A percentile compares a stretch with the other conserved stretches of the same genome.
These are phyloP conservation scores for Stagonosporopsis vannaccii DNA, from an alignment of 2,329 filamentous ascomycete genomes.

Conservation along the genomic window DNA sequence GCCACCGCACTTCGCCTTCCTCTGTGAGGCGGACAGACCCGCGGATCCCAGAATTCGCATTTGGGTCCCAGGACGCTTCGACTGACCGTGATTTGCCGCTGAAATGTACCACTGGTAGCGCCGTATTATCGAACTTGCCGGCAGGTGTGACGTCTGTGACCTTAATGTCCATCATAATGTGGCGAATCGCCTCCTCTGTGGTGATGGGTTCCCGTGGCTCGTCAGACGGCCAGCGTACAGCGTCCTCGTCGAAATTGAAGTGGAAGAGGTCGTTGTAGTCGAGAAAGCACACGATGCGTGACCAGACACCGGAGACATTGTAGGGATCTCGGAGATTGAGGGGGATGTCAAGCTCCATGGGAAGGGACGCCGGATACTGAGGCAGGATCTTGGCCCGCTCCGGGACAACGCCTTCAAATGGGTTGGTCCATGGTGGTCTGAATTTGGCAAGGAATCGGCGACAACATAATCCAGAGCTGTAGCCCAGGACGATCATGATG, in stretches of 20 bases:
- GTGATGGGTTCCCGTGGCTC: slow-evolving; percentile 61
- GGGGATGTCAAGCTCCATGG: slow-evolving; percentile 48
- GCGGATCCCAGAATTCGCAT: slow-evolving; percentile 70
- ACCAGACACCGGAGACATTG: slow-evolving; percentile 73
- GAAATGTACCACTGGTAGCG: slow-evolving; percentile 72
- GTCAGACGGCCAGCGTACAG: slow-evolving; percentile 47
- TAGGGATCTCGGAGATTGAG: slow-evolving; percentile 71
- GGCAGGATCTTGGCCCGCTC: slow-evolving; percentile 19
- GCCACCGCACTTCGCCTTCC: slow-evolving; percentile 78
- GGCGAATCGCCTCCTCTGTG: slow-evolving; percentile 70
- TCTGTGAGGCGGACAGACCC: slow-evolving; percentile 71
- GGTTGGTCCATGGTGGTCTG: slow-evolving; percentile 38
- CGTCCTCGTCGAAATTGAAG: slow-evolving; percentile 70
- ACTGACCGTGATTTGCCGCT: slow-evolving; percentile 67
- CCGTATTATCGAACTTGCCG: slow-evolving; percentile 64
- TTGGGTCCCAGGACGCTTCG: slow-evolving; percentile 71
- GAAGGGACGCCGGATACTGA: slow-evolving; percentile 22
- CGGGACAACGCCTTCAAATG: slow-evolving; percentile 39
- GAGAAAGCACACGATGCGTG: slow-evolving; percentile 61
- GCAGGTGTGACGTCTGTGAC: slow-evolving; percentile 68
- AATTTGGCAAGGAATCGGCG: slow-evolving; percentile 32
- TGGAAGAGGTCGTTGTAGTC: slow-evolving; percentile 67
- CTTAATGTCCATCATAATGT: slow-evolving; percentile 72
- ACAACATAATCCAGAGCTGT: slow-evolving; percentile 58
- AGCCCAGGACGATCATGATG: slow-evolving; percentile 71